Evolutionary conservation across 768 basidiomycete species (phyloP).

Genomic region (Leccinum subgranulosum): DNA sequence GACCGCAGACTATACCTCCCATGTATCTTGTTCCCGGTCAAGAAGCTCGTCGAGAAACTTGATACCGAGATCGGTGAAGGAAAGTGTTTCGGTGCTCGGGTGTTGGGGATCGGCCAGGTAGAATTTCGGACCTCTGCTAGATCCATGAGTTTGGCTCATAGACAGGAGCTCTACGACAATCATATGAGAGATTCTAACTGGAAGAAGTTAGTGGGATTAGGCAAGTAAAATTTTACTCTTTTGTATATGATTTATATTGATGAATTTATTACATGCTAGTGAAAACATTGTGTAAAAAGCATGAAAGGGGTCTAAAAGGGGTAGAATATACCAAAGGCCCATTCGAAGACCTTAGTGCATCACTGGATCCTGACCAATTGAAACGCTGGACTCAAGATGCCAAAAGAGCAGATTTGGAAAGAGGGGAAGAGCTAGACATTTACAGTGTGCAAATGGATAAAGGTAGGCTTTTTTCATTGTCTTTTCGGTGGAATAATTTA

Average conservation of each 20-base stretch:
- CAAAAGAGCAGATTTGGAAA: background rate
- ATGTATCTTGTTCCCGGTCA: no score
- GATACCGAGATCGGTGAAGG: no score
- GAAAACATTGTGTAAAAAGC: background rate
- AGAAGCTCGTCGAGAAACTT: no score
- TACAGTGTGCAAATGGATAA: background rate
- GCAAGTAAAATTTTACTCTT: background rate
- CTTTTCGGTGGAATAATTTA: background rate
- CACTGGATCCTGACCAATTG: background rate
- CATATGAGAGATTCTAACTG: constrained; percentile 4
- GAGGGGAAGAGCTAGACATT: background rate
- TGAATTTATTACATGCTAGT: background rate
- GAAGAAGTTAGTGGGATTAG: background rate
- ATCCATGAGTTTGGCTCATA: constrained; percentile 22
- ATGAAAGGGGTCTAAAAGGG: background rate
- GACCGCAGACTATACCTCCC: no score
- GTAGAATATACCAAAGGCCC: background rate
- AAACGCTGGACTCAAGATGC: background rate
- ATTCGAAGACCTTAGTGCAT: background rate
- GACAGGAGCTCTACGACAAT: constrained; percentile 19
- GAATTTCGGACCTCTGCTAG: constrained; percentile 5
- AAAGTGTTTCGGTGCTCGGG: no score
- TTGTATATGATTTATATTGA: background rate
- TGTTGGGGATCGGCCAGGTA: no score
- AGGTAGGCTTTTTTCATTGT: background rate